A percentile compares a stretch with the other conserved stretches of the same genome.
These are phyloP conservation scores for Pisolithus tinctorius DNA, from an alignment of 768 basidiomycete species.

Conservation along the genomic window DNA sequence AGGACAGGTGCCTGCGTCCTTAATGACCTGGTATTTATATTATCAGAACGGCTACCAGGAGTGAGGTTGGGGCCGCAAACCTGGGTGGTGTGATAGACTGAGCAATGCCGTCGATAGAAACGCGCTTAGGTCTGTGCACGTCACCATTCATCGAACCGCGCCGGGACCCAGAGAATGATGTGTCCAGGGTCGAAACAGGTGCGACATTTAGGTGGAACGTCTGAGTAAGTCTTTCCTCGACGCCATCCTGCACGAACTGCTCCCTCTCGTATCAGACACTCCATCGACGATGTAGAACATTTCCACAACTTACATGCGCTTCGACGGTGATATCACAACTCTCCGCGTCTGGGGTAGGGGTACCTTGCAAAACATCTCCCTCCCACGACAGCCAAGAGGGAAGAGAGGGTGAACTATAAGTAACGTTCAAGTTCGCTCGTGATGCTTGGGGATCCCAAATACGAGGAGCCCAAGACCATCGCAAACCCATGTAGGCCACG, in stretches of 20 bases:
- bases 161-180: slow-evolving; percentile 36
- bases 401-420: slow-evolving; percentile 72
- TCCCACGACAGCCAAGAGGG: slow-evolving; percentile 90
- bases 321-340: slow-evolving; percentile 69
- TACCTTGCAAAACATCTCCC: slow-evolving; percentile 73
- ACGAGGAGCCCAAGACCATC: slow-evolving; percentile 87
- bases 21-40: slow-evolving; percentile 15
- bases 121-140: slow-evolving; percentile 33
- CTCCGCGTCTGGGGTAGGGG: slow-evolving; percentile 70
- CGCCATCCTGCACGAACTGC: slow-evolving; percentile 59
- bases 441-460: slow-evolving; percentile 97
- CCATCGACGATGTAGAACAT: neutral
- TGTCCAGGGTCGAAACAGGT: slow-evolving; percentile 49
- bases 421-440: slow-evolving; percentile 69
- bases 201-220: slow-evolving; percentile 70
- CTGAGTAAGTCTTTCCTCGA: slow-evolving; percentile 61
- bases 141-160: slow-evolving; percentile 44
- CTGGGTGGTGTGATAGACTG: slow-evolving; percentile 26
- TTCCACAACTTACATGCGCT: slow-evolving; percentile 53
- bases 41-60: slow-evolving; percentile 5
- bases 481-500: slow-evolving; percentile 74
- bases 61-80: slow-evolving; percentile 13
- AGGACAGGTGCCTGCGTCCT: slow-evolving; percentile 29
- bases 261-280: slow-evolving; percentile 7
- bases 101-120: slow-evolving; percentile 34